These are phyloP conservation scores for Prunus mume DNA, from an alignment of 306 rosid species.

Conservation along the genomic window DNA sequence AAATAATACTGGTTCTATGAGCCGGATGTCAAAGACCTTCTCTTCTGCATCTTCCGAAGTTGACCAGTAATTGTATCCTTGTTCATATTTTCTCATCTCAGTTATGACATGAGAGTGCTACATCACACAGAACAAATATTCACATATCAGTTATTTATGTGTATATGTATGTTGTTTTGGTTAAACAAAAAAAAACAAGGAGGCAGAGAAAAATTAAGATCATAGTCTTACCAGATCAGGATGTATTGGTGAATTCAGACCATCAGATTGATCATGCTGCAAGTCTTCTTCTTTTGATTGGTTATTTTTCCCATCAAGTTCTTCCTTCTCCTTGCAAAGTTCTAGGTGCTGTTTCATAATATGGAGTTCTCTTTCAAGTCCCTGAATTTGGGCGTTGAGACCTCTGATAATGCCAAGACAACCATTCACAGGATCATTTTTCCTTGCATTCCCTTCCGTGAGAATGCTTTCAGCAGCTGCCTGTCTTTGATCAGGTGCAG, in stretches of 20 bases:
- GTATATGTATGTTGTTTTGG: not conserved
- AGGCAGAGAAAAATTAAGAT: not conserved
- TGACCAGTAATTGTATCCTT: not conserved
- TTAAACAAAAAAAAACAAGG: not conserved
- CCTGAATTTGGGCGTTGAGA: not conserved
- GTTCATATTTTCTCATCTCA: not conserved
- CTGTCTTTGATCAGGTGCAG: conserved; percentile 4
- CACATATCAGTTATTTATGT: not conserved
- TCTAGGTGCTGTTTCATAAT: conserved; percentile 10
- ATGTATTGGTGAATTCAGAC: not conserved
- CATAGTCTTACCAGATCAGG: not conserved
- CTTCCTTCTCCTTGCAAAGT: not conserved
- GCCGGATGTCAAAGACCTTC: conserved; percentile 13
- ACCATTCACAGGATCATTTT: conserved; percentile 19
- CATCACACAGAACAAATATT: not conserved
- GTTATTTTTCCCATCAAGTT: no score
- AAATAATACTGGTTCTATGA: not conserved
- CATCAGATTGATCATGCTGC: not conserved
- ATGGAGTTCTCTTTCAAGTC: not conserved
- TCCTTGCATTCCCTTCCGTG: conserved; percentile 14
- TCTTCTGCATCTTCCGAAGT: conserved; percentile 3
- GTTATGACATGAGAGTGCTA: not conserved
- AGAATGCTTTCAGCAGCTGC: conserved; percentile 21
- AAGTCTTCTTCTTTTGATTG: not conserved
- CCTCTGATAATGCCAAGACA: not conserved